phyloP scores from a whole-genome alignment of 495 filamentous ascomycete genomes.

The Aspergillus diversus region DNA sequence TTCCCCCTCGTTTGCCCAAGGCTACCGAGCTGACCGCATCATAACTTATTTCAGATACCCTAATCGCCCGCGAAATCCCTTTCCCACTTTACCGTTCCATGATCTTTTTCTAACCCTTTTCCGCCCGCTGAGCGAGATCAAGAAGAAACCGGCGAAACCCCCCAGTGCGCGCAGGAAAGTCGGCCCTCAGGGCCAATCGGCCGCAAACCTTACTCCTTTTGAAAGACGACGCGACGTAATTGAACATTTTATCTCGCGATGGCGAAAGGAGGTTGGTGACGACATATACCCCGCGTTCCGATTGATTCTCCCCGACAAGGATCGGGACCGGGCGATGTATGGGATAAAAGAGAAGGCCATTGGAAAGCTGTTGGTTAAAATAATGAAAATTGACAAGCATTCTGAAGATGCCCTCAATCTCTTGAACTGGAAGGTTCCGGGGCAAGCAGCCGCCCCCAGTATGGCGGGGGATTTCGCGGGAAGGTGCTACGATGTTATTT shows the following conservation, averaged over 20 bases:
- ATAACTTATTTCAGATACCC: slow-evolving; percentile 63
- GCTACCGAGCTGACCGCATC: slow-evolving; percentile 12
- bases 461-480: slow-evolving; percentile 91
- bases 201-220: slow-evolving; percentile 68
- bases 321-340: slow-evolving; percentile 91
- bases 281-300: slow-evolving; percentile 95
- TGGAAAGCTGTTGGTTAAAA: slow-evolving; percentile 81
- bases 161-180: slow-evolving; percentile 47
- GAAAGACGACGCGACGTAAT: slow-evolving; percentile 86
- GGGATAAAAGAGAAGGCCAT: slow-evolving; percentile 92
- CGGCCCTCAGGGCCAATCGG: slow-evolving; percentile 57
- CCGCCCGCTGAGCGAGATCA: slow-evolving; percentile 82
- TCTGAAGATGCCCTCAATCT: slow-evolving; percentile 85
- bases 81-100: slow-evolving; percentile 80
- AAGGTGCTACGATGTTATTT: slow-evolving; percentile 81
- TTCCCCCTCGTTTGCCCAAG: neutral
- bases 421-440: slow-evolving; percentile 92
- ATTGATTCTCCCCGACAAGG: slow-evolving; percentile 91
- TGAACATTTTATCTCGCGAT: slow-evolving; percentile 84
- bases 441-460: slow-evolving; percentile 59
- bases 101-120: slow-evolving; percentile 78
- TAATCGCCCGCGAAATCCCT: slow-evolving; percentile 79
- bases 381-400: slow-evolving; percentile 91
- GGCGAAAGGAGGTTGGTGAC: slow-evolving; percentile 83
- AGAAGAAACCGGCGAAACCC: slow-evolving; percentile 67